Conservation (phyloP, 768 basidiomycete genomes). For the Arthromyces matolae region DNA sequence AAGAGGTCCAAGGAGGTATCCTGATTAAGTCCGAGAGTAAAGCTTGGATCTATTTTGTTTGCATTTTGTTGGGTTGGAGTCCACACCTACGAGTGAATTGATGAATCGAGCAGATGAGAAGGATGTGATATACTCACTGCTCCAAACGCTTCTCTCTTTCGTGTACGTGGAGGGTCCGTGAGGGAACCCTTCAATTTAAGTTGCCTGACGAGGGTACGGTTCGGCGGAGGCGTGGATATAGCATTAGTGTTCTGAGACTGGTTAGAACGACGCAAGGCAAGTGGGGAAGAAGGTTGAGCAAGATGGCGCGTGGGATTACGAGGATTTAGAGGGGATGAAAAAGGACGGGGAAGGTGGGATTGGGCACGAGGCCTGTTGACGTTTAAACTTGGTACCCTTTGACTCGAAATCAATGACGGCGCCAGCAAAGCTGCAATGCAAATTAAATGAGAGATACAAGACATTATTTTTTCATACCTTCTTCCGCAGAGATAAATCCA, state of each 20-base stretch:
- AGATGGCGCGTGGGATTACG: conserved; percentile 20
- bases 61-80: conserved; percentile 24
- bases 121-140: conserved; percentile 29
- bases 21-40: conserved; percentile 33
- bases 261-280: conserved; percentile 32
- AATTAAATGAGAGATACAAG: conserved; percentile 12
- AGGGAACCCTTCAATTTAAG: conserved; percentile 66
- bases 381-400: conserved; percentile 25
- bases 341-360: conserved; percentile 42
- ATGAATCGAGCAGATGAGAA: conserved; percentile 16
- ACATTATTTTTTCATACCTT: conserved; percentile 33
- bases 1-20: conserved; percentile 56
- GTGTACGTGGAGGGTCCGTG: conserved; percentile 63
- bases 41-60: conserved; percentile 23
- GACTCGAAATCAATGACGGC: conserved; percentile 52
- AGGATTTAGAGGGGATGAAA: conserved; percentile 36
- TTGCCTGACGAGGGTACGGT: conserved; percentile 48
- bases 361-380: conserved; percentile 53
- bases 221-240: conserved; percentile 67
- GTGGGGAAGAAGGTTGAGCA: conserved; percentile 29
- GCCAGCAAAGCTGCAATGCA: conserved; percentile 48
- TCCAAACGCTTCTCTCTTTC: conserved; percentile 43
- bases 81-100: conserved; percentile 25
- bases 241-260: conserved; percentile 30
- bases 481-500: conserved; percentile 43